Base-by-base conservation (phyloP, 1,284 basidiomycete genomes). In the Malassezia caprae region DNA sequence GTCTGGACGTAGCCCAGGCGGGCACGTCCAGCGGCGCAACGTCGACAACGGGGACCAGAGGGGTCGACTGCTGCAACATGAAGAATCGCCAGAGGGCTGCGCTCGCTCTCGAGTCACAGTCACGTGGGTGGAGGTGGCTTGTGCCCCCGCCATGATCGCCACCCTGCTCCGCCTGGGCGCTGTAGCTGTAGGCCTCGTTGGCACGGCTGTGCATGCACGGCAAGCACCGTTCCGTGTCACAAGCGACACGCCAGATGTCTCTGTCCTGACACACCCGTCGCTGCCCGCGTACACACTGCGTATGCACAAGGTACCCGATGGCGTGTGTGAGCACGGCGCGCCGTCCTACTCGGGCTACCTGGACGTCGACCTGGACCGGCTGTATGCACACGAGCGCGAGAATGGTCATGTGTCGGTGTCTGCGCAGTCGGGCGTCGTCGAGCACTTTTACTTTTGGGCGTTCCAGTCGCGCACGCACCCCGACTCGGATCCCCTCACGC, bases 381-480 rank as follows among this genome's bases (percentile, higher is more conserved):
- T 73, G 24, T 56, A 55, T 30, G 46, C 63, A 41, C 62, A 64
- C 19, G 50, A 62, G 43, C 53, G 60, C 21, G 37, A 50, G 3
- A 12, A 11, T 0, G 46, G 32, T 0, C 44, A 46, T 32, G 44
- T 15, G 2, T 6, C 27, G 7, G 27, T 11, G 5, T 24, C 44
- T 8, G 8, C 32, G 12, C 10, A 4, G 41, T 23, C 34, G 7
- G 72, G 69, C 6, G 60, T 65, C 27, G 60, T 68, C 31, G 72
- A 74, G 52, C 72, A 74, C 56, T 74, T 74, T 32, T 74, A 72
- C 62, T 74, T 74, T 54, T 72, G 70, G 70, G 68, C 66, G 0
- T 74, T 74, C 35, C 68, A 69, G 49, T 68, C 65, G 21, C 63
- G 72, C 27, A 61, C 61, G 48, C 57, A 71, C 27, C 65, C 67